phyloP scores from a whole-genome alignment of 2,329 filamentous ascomycete species.

The Apiospora arundinis region DNA sequence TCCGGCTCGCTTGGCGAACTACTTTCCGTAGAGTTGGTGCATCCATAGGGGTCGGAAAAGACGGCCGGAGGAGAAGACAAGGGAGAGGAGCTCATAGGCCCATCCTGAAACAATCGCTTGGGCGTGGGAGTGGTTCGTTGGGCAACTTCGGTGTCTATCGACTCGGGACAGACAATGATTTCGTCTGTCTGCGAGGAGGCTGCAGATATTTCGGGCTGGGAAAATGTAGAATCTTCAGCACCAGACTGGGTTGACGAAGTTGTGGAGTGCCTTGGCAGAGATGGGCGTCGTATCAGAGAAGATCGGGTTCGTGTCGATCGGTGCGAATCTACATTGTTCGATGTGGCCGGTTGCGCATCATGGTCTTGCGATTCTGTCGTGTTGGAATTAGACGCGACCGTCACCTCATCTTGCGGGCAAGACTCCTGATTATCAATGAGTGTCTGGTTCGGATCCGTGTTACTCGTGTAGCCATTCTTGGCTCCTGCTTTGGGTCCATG shows the following conservation, averaged over 20 bases:
- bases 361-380: neutral
- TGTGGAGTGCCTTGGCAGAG: constrained; percentile 33
- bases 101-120: constrained; percentile 29
- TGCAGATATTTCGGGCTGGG: constrained; percentile 31
- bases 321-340: neutral
- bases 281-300: constrained; percentile 28
- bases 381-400: neutral
- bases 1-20: constrained; percentile 48
- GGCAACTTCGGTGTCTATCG: constrained; percentile 5
- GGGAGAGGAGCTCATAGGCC: constrained; percentile 55
- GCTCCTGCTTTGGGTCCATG: neutral
- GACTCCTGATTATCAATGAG: neutral
- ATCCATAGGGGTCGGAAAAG: constrained; percentile 58
- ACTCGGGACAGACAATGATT: constrained; percentile 23
- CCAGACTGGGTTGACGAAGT: constrained; percentile 33
- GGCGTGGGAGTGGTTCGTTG: constrained; percentile 30
- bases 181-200: constrained; percentile 37
- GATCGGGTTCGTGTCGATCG: constrained; percentile 34
- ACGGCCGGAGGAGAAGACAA: constrained; percentile 62
- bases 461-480: constrained; percentile 4
- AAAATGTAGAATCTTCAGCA: constrained; percentile 35
- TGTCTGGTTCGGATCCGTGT: constrained; percentile 27
- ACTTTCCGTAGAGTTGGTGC: constrained; percentile 43
- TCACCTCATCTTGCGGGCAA: neutral
- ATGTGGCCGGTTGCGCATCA: neutral